These are phyloP conservation scores for Arachis stenosperma DNA, from an alignment of 306 rosid genomes.

Conservation along the genomic window DNA sequence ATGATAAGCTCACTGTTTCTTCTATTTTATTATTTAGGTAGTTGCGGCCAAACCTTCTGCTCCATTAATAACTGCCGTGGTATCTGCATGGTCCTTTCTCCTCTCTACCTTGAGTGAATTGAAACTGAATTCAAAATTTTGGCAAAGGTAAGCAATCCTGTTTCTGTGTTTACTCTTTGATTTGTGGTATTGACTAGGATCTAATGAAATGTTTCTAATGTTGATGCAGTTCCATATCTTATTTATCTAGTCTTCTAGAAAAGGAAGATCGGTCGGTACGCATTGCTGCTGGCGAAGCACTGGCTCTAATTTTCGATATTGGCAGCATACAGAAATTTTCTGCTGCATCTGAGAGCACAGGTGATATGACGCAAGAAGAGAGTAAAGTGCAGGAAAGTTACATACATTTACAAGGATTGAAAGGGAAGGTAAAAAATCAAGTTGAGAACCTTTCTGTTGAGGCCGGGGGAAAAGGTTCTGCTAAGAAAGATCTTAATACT, in stretches of 20 bases:
- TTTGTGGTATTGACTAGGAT: not conserved
- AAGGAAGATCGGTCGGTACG: slow-evolving; percentile 76
- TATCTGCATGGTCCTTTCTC: slow-evolving; percentile 80
- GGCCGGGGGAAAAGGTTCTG: slow-evolving; percentile 85
- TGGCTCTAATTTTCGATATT: slow-evolving; percentile 70
- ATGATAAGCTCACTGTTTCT: not conserved
- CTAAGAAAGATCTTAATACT: slow-evolving; percentile 73
- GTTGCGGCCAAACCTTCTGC: slow-evolving; percentile 60
- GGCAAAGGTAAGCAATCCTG: slow-evolving; percentile 66
- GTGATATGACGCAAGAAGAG: slow-evolving; percentile 49
- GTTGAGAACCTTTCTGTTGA: slow-evolving; percentile 67
- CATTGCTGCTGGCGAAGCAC: slow-evolving; percentile 82
- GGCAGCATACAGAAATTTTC: slow-evolving; percentile 64
- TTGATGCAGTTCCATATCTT: slow-evolving; percentile 66
- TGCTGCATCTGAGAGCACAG: slow-evolving; percentile 42
- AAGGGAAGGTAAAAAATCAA: slow-evolving; percentile 66
- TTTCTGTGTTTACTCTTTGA: not conserved
- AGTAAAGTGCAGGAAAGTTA: slow-evolving; percentile 52
- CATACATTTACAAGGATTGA: slow-evolving; percentile 64
- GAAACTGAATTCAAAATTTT: slow-evolving; percentile 65
- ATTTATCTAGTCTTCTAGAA: slow-evolving; percentile 70
- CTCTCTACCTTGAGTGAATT: slow-evolving; percentile 59
- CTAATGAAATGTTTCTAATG: slow-evolving; percentile 6
- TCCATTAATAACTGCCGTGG: slow-evolving; percentile 55
- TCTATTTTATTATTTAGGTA: slow-evolving; percentile 49